Evolutionary conservation across 2,329 filamentous ascomycete species (phyloP), one percentile per base, ranked within the genome.

Genomic region (Pezicula carpinea): DNA sequence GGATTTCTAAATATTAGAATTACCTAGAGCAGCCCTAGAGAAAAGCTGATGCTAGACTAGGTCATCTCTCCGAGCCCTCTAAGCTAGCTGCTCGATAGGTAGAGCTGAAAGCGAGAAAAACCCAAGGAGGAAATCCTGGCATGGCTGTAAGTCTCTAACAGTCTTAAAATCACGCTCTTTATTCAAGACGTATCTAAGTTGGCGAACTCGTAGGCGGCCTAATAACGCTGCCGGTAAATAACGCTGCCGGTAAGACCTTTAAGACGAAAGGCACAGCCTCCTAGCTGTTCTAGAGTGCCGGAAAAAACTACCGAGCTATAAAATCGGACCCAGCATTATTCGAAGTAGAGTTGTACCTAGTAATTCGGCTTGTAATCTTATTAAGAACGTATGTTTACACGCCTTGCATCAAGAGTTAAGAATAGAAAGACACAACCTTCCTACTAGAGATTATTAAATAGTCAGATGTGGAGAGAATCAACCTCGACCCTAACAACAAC

Each of bases 201-300:
- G 46, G 38, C 33, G 46, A 50, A 50, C 33, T 50, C 21, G 43
- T 50, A 50, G 43, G 47, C 43, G 47, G 43, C 39, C 42, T 41
- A 42, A 49, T 49, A 33, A 36, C 47, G 47, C 36, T 49, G 47
- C 41, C 26, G 44, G 29, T 45, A 34, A 36, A n/a, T 49, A 33
- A 36, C 47, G 47, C 36, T 49, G 47, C 41, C 26, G 44, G 29
- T 45, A 34, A 36, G 44, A 47, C 39, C 39, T 38, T 41, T 21
- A 42, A 47, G 38, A 8, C 38, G 15, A 14, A 40, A 40, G 15
- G 22, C 18, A 40, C 10, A 21, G 22, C 38, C 18, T 40, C 18
- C 18, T 5, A 19, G 11, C 3, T 21, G 22, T 22, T 22, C 10
- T 4, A 2, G 38, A 23, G 38, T n/a, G 18, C 38, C 18, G 18